These are phyloP conservation scores for Podospora pseudoanserina DNA, from an alignment of 495 filamentous ascomycete species.

Conservation along the genomic window DNA sequence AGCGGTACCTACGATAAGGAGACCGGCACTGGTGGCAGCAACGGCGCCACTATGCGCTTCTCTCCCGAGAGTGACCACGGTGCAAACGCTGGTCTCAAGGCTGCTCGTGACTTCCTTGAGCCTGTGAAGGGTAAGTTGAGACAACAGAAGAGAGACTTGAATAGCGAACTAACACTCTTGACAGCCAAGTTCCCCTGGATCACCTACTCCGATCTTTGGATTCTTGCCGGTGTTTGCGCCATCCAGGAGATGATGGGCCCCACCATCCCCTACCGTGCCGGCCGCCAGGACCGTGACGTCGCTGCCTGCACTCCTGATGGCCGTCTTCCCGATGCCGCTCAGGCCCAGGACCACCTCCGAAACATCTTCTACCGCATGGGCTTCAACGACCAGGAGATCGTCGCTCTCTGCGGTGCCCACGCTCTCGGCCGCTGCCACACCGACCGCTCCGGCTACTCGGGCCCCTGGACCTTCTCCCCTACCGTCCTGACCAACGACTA, in stretches of 20 bases:
- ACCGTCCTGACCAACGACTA: slow-evolving; percentile 94
- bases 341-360: slow-evolving; percentile 80
- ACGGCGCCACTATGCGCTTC: slow-evolving; percentile 98
- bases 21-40: slow-evolving; percentile 88
- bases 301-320: slow-evolving; percentile 89
- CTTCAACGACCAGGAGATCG: slow-evolving; percentile 96
- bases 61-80: slow-evolving; percentile 87
- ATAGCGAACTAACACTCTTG: slow-evolving; percentile 31
- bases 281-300: slow-evolving; percentile 78
- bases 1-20: slow-evolving; percentile 85
- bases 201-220: slow-evolving; percentile 94
- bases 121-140: slow-evolving; percentile 66
- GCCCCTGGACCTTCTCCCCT: slow-evolving; percentile 95
- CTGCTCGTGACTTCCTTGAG: slow-evolving; percentile 88
- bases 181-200: slow-evolving; percentile 89
- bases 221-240: slow-evolving; percentile 76
- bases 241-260: slow-evolving; percentile 96
- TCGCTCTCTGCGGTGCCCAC: slow-evolving; percentile 86
- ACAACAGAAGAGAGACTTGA: neutral
- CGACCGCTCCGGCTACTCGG: slow-evolving; percentile 82
- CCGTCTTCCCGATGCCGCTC: slow-evolving; percentile 83
- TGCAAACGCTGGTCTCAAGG: slow-evolving; percentile 87
- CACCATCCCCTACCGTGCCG: slow-evolving; percentile 82
- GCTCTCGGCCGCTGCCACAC: slow-evolving; percentile 90
- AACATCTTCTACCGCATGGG: slow-evolving; percentile 96